A percentile compares a stretch with the other conserved stretches of the same genome.
phyloP scores from a whole-genome alignment of 768 basidiomycete species.

The Leccinum longicurvipes region DNA sequence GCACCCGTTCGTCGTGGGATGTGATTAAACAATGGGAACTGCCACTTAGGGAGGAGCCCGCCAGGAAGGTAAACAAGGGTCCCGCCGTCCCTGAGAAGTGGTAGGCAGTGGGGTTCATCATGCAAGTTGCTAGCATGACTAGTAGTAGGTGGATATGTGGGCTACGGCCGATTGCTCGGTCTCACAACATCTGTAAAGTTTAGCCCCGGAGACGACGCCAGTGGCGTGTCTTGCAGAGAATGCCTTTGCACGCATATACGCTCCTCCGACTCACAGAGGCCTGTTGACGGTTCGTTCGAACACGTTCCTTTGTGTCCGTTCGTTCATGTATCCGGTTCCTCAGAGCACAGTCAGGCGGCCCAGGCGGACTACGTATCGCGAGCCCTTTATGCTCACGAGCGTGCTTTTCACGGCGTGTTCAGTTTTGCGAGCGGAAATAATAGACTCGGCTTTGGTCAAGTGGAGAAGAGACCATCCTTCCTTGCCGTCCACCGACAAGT shows the following conservation, averaged over 20 bases:
- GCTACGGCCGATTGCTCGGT: background rate
- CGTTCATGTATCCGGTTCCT: background rate
- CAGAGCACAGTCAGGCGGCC: slow-evolving; percentile 80
- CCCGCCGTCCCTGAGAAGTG: slow-evolving; percentile 61
- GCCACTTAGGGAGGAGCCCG: slow-evolving; percentile 52
- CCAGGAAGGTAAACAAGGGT: slow-evolving; percentile 41
- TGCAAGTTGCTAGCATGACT: slow-evolving; percentile 73
- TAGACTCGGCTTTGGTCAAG: slow-evolving; percentile 83
- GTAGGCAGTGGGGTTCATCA: slow-evolving; percentile 90
- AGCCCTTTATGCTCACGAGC: slow-evolving; percentile 91
- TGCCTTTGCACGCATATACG: slow-evolving; percentile 93
- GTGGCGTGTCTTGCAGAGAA: slow-evolving; percentile 66
- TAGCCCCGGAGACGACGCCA: slow-evolving; percentile 77
- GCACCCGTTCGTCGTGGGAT: slow-evolving; percentile 76
- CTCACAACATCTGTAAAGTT: slow-evolving; percentile 44
- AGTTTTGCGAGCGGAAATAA: slow-evolving; percentile 78
- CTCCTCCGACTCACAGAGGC: slow-evolving; percentile 37
- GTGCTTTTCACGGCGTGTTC: slow-evolving; percentile 83
- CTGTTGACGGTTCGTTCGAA: slow-evolving; percentile 54
- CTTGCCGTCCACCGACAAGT: slow-evolving; percentile 83
- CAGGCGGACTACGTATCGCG: slow-evolving; percentile 89
- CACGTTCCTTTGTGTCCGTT: background rate
- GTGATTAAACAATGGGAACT: slow-evolving; percentile 62
- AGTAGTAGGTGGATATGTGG: slow-evolving; percentile 55
- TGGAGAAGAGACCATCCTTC: slow-evolving; percentile 93